phyloP scores from a whole-genome alignment of 257 asterid species.

The Nicotiana sylvestris region DNA sequence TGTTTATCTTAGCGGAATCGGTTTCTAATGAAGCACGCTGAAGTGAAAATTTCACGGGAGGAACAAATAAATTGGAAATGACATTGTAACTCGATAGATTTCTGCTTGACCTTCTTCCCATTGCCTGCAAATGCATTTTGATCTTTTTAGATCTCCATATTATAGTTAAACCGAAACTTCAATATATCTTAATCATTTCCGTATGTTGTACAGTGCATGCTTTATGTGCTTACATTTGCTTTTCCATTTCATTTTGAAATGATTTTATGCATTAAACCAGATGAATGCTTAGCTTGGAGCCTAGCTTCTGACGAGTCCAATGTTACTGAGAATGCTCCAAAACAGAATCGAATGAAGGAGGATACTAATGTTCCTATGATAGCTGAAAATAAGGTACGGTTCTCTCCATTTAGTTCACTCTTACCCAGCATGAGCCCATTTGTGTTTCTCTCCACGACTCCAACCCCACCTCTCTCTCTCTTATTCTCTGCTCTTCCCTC shows the following conservation, averaged over 20 bases:
- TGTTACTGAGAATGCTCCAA: constrained; percentile 16
- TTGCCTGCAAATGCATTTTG: no score
- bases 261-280: constrained; percentile 19
- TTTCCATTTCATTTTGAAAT: not conserved
- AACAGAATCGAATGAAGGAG: constrained; percentile 35
- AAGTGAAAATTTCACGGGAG: no score
- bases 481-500: no score
- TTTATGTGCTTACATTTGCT: not conserved
- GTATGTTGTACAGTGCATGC: not conserved
- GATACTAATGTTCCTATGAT: constrained; percentile 27
- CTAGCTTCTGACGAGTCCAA: constrained; percentile 17
- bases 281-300: constrained; percentile 20
- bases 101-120: no score
- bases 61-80: no score
- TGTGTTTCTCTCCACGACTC: not conserved
- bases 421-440: not conserved
- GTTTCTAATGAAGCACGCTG: no score
- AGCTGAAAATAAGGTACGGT: constrained; percentile 27
- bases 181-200: not conserved
- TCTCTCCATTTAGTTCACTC: not conserved
- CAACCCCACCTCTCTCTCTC: no score
- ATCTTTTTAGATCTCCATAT: not conserved
- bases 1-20: no score
- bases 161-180: not conserved
- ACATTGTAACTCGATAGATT: no score